Evolutionary conservation across 2,329 filamentous ascomycete genomes (phyloP).

Genomic region (Xylariaceae sp.): DNA sequence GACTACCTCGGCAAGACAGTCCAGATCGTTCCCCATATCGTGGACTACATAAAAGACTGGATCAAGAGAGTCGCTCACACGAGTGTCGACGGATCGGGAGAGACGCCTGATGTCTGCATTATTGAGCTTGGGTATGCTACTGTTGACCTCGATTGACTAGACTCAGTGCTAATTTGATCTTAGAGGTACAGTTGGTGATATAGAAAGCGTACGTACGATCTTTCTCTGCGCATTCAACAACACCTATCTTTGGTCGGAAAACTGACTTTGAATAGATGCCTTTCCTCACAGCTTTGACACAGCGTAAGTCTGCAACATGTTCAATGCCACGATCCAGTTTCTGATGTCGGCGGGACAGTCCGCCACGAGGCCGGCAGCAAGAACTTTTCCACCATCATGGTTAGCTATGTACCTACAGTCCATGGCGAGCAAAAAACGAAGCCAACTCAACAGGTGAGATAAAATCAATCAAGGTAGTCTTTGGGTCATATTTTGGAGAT

Average conservation of each 20-base stretch:
- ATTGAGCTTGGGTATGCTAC: constrained; percentile 38
- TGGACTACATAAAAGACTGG: constrained; percentile 88
- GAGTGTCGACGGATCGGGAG: constrained; percentile 78
- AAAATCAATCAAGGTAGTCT: too few relatives aligned
- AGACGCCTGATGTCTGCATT: constrained; percentile 88
- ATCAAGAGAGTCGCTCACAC: constrained; percentile 81
- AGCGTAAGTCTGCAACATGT: constrained; percentile 46
- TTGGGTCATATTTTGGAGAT: too few relatives aligned
- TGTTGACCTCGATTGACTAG: not conserved
- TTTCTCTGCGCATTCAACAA: not conserved
- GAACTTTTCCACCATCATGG: constrained; percentile 86
- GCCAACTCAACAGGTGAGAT: constrained; percentile 87
- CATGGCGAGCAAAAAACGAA: constrained; percentile 87
- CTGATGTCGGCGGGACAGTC: too few relatives aligned
- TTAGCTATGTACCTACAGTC: constrained; percentile 76
- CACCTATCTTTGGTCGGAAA: not conserved
- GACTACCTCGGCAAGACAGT: constrained; percentile 87
- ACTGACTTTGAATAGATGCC: constrained; percentile 78
- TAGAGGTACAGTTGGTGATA: constrained; percentile 24
- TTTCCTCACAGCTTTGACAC: constrained; percentile 81
- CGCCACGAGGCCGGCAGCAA: constrained; percentile 66
- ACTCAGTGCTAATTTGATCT: constrained; percentile 1
- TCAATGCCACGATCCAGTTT: too few relatives aligned
- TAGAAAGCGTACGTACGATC: constrained; percentile 18
- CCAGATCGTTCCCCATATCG: constrained; percentile 90